A percentile compares a stretch with the other conserved stretches of the same genome.
Evolutionary conservation across 495 filamentous ascomycete genomes (phyloP).

Genomic region (Cercophora newfieldiana): DNA sequence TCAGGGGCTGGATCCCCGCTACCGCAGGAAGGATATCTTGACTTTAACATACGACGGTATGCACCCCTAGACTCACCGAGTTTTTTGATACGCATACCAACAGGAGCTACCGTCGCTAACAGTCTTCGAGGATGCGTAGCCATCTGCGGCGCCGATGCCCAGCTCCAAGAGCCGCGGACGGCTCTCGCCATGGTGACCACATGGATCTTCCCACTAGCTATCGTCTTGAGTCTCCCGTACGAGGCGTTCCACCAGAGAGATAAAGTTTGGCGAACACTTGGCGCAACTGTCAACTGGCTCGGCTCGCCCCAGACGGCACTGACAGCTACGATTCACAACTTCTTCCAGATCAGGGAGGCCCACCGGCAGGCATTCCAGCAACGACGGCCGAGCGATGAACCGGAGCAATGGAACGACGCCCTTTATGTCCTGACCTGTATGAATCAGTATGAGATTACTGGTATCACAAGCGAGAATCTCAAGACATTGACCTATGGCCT

Average conservation of each 20-base stretch:
- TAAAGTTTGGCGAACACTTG: neutral
- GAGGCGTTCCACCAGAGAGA: neutral
- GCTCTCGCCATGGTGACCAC: slow-evolving; percentile 3
- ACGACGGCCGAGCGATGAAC: neutral
- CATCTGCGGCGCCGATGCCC: neutral
- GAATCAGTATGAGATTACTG: slow-evolving; percentile 13
- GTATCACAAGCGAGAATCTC: neutral
- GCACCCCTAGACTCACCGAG: too few species aligned
- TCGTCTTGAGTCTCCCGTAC: neutral
- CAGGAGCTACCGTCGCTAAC: too few species aligned
- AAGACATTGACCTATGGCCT: slow-evolving; percentile 14
- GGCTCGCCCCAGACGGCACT: slow-evolving; percentile 20
- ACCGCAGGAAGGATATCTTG: neutral
- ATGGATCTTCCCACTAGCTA: neutral
- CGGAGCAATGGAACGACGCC: neutral
- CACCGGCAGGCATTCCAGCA: neutral
- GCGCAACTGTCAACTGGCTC: slow-evolving; percentile 12
- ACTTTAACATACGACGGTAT: too few species aligned
- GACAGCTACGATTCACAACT: slow-evolving; percentile 15
- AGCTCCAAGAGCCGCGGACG: neutral
- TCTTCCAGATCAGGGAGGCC: slow-evolving; percentile 10
- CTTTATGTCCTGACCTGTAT: slow-evolving; percentile 18
- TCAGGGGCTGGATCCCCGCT: neutral
- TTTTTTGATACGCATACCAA: too few species aligned
- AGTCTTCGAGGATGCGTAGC: too few species aligned